Percentiles rank a stretch among this genome's conserved stretches.
Evolutionary conservation across 345 rosid genomes (phyloP).

Genomic region (Trapa bicornis): DNA sequence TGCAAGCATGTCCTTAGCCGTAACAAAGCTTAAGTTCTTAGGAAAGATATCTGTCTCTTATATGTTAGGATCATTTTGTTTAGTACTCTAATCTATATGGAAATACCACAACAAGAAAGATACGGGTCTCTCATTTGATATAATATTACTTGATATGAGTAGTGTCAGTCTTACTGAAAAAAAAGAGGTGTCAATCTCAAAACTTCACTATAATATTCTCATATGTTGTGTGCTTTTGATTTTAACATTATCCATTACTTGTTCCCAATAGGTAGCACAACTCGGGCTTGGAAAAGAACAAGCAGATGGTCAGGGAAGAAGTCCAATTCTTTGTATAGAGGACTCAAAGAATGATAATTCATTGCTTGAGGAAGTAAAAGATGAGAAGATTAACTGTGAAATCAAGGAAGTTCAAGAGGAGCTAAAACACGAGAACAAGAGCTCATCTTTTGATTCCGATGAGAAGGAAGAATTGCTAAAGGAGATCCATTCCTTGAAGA

Average conservation of each 20-base stretch:
- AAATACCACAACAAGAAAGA: too few species aligned
- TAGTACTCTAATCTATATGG: too few species aligned
- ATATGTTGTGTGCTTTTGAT: neutral
- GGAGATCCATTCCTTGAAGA: constrained; percentile 63
- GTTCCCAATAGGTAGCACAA: constrained; percentile 37
- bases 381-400: constrained; percentile 20
- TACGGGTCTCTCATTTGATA: too few species aligned
- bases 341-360: constrained; percentile 15
- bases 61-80: too few species aligned
- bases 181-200: too few species aligned
- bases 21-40: too few species aligned
- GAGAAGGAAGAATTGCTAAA: constrained; percentile 75
- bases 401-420: constrained; percentile 40
- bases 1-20: too few species aligned
- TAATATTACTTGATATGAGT: too few species aligned
- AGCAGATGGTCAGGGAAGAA: constrained; percentile 5
- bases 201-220: too few species aligned
- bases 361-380: too few species aligned
- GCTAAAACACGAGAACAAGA: constrained; percentile 14
- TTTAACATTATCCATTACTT: neutral
- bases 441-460: constrained; percentile 22
- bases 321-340: constrained; percentile 1
- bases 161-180: too few species aligned
- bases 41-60: too few species aligned
- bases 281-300: constrained; percentile 27